A percentile compares a stretch with the other conserved stretches of the same genome.
Conservation (phyloP, 495 filamentous ascomycete species). For the Tuber aestivum region DNA sequence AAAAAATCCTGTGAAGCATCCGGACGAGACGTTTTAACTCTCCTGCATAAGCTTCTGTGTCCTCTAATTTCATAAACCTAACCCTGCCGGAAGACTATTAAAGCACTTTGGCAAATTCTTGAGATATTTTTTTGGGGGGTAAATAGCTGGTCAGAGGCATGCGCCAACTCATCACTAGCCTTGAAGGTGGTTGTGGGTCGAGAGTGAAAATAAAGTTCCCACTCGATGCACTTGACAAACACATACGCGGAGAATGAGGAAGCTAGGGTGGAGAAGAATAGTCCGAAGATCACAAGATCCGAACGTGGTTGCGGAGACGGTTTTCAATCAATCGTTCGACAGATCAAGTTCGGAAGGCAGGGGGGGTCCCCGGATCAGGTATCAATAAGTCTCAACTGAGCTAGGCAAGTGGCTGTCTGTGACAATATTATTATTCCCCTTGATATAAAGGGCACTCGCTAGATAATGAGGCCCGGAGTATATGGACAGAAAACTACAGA, state of each 20-base stretch:
- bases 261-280: too few species aligned
- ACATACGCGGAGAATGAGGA: too few species aligned
- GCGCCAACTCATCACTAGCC: not conserved
- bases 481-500: not conserved
- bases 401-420: not conserved
- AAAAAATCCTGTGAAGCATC: not conserved
- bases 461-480: not conserved
- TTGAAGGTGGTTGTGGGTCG: too few species aligned
- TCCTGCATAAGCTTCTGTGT: not conserved
- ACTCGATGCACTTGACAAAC: too few species aligned
- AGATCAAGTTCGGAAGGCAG: too few species aligned
- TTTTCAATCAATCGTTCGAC: too few species aligned
- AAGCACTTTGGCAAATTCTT: not conserved
- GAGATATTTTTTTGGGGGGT: not conserved
- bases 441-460: not conserved
- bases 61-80: not conserved
- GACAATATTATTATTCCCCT: not conserved
- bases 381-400: not conserved
- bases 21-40: not conserved
- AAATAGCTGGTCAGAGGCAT: not conserved
- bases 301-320: too few species aligned
- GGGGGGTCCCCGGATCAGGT: too few species aligned
- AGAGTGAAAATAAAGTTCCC: too few species aligned
- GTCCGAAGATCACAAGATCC: too few species aligned
- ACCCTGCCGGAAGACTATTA: not conserved